Percentiles rank a stretch among this genome's conserved stretches.
phyloP scores from a whole-genome alignment of 148 eudicot genomes.

The Hydrangea macrophylla region DNA sequence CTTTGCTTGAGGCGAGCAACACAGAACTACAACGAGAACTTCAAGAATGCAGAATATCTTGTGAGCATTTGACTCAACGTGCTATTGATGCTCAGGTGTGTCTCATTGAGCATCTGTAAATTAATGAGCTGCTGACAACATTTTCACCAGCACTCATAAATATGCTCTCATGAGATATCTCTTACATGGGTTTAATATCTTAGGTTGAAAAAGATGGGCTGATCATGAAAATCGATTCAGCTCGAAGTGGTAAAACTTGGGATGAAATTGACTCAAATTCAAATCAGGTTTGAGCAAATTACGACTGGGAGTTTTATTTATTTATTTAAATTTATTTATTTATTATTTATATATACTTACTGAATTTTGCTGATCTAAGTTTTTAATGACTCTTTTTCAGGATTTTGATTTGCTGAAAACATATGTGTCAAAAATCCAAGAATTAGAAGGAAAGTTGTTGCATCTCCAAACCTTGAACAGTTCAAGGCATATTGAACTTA shows the following conservation, averaged over 20 bases:
- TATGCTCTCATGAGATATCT: background rate
- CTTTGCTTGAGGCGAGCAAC: slow-evolving; percentile 88
- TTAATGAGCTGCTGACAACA: background rate
- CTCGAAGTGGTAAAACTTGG: slow-evolving; percentile 72
- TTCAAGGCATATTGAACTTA: slow-evolving; percentile 35
- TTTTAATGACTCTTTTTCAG: slow-evolving; percentile 26
- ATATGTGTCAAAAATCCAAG: slow-evolving; percentile 74
- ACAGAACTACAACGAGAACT: slow-evolving; percentile 74
- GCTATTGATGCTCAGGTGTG: slow-evolving; percentile 93
- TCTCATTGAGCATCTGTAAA: slow-evolving; percentile 5
- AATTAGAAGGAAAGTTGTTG: slow-evolving; percentile 67
- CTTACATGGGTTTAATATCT: background rate
- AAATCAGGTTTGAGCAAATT: slow-evolving; percentile 43
- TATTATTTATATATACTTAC: background rate
- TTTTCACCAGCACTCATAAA: background rate
- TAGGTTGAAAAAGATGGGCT: slow-evolving; percentile 87
- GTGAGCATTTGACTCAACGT: slow-evolving; percentile 71
- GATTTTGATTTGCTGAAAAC: slow-evolving; percentile 63
- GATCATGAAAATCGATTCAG: slow-evolving; percentile 70
- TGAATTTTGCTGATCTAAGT: background rate
- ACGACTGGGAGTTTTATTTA: background rate
- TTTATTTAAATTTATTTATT: background rate
- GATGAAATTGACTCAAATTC: slow-evolving; percentile 63
- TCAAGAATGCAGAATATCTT: slow-evolving; percentile 53
- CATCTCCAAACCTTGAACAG: slow-evolving; percentile 39